Percentiles rank a stretch among this genome's conserved stretches.
Conservation (phyloP, 495 filamentous ascomycete species). For the Tirmania nivea region DNA sequence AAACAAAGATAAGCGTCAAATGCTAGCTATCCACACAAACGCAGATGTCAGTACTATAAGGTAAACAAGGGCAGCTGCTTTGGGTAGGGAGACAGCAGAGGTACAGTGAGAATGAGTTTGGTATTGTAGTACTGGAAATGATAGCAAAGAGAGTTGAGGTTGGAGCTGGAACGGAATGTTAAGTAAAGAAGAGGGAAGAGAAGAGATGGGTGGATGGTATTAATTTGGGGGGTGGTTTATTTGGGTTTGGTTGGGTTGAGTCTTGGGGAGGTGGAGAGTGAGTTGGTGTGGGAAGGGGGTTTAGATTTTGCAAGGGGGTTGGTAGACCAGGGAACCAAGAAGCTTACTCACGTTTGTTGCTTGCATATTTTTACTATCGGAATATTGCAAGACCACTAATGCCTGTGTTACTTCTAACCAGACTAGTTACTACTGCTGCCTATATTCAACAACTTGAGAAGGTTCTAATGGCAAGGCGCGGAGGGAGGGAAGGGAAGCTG, state of each 20-base stretch:
- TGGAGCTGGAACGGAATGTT: neutral
- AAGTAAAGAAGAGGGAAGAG: slow-evolving; percentile 5
- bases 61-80: neutral
- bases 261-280: neutral
- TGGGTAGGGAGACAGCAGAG: neutral
- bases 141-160: neutral
- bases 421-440: no score
- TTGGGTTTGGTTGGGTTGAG: neutral
- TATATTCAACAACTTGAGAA: no score
- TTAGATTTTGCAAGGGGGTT: neutral
- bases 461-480: no score
- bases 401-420: no score
- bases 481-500: no score
- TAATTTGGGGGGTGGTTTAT: neutral
- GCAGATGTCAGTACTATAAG: neutral
- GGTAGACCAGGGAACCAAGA: neutral
- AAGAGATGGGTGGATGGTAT: slow-evolving; percentile 7
- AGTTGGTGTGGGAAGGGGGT: neutral
- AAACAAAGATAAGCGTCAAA: neutral
- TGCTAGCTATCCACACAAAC: neutral
- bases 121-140: neutral
- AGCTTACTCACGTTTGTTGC: neutral
- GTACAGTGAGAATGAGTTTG: neutral
- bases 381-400: no score
- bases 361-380: neutral